Conservation (phyloP, 2,329 filamentous ascomycete species). For the Paracorniculantispora psalliotae region DNA sequence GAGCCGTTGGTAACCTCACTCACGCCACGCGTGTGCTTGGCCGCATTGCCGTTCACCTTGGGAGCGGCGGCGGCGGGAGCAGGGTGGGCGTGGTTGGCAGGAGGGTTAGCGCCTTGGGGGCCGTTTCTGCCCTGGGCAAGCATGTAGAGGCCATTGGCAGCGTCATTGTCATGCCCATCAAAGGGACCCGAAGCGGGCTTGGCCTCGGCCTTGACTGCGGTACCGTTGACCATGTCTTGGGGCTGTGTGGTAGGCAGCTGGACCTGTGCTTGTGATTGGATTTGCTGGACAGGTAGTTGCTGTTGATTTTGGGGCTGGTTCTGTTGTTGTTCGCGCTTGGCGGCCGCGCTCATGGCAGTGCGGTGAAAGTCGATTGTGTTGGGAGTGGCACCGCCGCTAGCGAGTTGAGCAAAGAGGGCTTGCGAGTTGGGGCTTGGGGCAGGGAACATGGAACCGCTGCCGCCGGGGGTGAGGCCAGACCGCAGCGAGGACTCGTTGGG, state of each 20-base stretch:
- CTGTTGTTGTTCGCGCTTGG: slow-evolving; percentile 47
- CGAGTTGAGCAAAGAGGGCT: slow-evolving; percentile 72
- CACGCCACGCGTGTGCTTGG: slow-evolving; percentile 45
- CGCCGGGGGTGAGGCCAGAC: slow-evolving; percentile 87
- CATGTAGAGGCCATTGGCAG: slow-evolving; percentile 89
- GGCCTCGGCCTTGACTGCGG: slow-evolving; percentile 40
- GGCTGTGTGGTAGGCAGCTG: slow-evolving; percentile 46
- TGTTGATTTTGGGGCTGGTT: slow-evolving; percentile 30
- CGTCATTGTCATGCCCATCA: slow-evolving; percentile 88
- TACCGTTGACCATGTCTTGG: slow-evolving; percentile 43
- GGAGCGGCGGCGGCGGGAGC: slow-evolving; percentile 33
- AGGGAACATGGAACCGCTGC: slow-evolving; percentile 96
- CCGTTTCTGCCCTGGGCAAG: slow-evolving; percentile 71
- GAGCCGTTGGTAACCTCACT: slow-evolving; percentile 69
- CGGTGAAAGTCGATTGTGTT: slow-evolving; percentile 91
- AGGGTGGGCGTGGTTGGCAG: slow-evolving; percentile 47
- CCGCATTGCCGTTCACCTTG: slow-evolving; percentile 42
- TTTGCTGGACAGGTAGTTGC: slow-evolving; percentile 20
- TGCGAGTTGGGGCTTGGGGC: slow-evolving; percentile 83
- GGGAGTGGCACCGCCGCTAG: slow-evolving; percentile 79
- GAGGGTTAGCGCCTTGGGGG: slow-evolving; percentile 38
- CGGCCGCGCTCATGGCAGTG: slow-evolving; percentile 77
- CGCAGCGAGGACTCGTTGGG: slow-evolving; percentile 94
- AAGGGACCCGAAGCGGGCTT: slow-evolving; percentile 61
- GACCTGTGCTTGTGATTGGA: neutral